Percentiles rank a stretch among this genome's conserved stretches.
Evolutionary conservation across 2,329 filamentous ascomycete species (phyloP).

Genomic region (Chaetomium sp.): DNA sequence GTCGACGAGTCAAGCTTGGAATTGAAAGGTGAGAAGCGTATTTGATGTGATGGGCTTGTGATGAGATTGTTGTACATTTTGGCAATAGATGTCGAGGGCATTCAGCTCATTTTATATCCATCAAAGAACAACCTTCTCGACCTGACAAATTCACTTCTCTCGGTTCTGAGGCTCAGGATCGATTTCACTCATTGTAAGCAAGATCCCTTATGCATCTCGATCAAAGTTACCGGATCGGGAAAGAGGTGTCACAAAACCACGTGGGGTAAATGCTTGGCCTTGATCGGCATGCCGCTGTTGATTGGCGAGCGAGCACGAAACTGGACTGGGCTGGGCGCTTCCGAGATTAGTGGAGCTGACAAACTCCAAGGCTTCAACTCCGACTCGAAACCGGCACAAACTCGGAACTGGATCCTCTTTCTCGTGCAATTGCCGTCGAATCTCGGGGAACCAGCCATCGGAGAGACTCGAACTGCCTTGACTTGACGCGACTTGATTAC

Average conservation of each 20-base stretch:
- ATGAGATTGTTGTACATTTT: not conserved
- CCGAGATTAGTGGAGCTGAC: not conserved
- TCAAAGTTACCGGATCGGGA: conserved; percentile 1
- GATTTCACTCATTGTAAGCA: not conserved
- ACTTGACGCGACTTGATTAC: no score
- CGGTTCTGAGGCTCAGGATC: not conserved
- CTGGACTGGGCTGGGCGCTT: not conserved
- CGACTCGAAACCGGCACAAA: not conserved
- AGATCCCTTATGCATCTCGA: conserved; percentile 2
- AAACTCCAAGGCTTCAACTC: not conserved
- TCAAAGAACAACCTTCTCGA: not conserved
- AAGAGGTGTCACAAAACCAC: not conserved
- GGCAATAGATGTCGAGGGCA: not conserved
- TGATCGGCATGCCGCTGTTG: not conserved
- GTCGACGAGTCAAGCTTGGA: not conserved
- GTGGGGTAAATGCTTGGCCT: not conserved
- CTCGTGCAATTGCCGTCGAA: not conserved
- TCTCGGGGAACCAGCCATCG: not conserved
- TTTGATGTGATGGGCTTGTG: not conserved
- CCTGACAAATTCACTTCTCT: not conserved
- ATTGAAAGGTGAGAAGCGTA: not conserved
- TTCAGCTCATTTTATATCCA: not conserved
- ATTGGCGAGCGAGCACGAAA: not conserved
- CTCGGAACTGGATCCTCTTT: not conserved
- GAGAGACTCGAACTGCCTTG: no score